Evolutionary conservation across 2,329 filamentous ascomycete genomes (phyloP).

Genomic region (Triangularia verruculosa): DNA sequence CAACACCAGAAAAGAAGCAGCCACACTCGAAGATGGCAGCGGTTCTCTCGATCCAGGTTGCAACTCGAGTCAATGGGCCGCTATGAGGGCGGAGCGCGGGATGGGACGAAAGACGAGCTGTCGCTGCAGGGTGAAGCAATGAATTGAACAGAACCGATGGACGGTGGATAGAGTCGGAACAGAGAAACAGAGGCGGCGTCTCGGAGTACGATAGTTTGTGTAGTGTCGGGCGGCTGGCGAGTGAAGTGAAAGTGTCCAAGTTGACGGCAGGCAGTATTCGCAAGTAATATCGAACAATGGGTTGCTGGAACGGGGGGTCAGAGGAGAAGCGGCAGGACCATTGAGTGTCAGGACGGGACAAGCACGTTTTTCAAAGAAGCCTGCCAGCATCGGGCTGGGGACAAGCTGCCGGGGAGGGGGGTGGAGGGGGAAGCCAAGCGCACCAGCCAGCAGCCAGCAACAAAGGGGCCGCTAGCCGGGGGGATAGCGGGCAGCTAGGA

Average conservation of each 20-base stretch:
- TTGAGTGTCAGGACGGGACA: slow-evolving; percentile 24
- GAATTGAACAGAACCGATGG: neutral
- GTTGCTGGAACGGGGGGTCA: slow-evolving; percentile 8
- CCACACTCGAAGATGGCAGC: neutral
- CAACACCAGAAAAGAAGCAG: neutral
- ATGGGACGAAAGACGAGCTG: neutral
- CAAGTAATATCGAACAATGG: slow-evolving; percentile 20
- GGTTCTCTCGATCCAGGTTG: neutral
- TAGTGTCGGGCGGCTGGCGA: neutral
- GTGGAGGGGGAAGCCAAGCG: slow-evolving; percentile 7
- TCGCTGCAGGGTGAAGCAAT: neutral
- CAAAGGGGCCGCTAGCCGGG: slow-evolving; percentile 9
- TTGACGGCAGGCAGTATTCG: neutral
- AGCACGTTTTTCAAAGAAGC: slow-evolving; percentile 30
- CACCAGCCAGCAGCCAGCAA: slow-evolving; percentile 8
- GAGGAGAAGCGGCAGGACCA: slow-evolving; percentile 17
- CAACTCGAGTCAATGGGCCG: neutral
- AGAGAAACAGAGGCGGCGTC: neutral
- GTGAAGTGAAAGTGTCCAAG: neutral
- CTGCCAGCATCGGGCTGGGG: slow-evolving; percentile 22
- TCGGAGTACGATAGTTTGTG: neutral
- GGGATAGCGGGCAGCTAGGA: slow-evolving; percentile 7
- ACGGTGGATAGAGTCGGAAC: neutral
- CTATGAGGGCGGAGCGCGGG: neutral
- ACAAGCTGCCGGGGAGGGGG: slow-evolving; percentile 16